Evolutionary conservation across 805 yeast genomes (phyloP), one percentile per base, ranked within the genome.

Genomic region (Naumovozyma castellii): DNA sequence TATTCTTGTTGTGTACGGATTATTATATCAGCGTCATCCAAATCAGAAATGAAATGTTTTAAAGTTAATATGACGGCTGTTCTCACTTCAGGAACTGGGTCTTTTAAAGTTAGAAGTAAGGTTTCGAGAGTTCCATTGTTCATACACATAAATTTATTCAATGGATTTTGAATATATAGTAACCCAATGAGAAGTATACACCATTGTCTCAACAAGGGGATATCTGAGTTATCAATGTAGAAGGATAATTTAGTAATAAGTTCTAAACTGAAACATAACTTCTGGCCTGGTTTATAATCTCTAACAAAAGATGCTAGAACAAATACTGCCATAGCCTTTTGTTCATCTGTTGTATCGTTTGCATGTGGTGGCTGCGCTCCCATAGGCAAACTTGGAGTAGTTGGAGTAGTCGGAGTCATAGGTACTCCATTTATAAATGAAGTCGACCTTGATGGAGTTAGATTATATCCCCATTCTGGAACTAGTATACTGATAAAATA

Each of bases 11-110:
- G 60, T 35, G 56, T 39, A 28, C 50, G 51, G n/a, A 52, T 37
- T 43, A 59, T 48, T 5, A 45, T 39, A 13, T 67, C 74, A 1
- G 64, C 60, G 25, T 61, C 69, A 15, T 54, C 56, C 4, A 58
- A 56, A 27, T 69, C 76, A 3, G 80, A 75, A 28, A 83, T 60
- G 53, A 79, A 85, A 30, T 78, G 74, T 3, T 86, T 75, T 36
- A 90, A 64, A 0, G 95, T 83, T 27, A 78, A 65, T 10, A 92
- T 64, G 3, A 85, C 75, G 0, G 97, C 84, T 0, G 96, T 82
- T 41, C 97, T 69, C 1, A 92, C 95, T 59, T 92, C 98, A 0
- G 97, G 96, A 35, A 90, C 86, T 0, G 97, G 95, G 56, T 92
- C 97, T 45, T 73, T 75, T 14, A 87, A 68, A 31, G 84, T 63